Base-by-base conservation (phyloP, 2,329 filamentous ascomycete genomes). In the Biscogniauxia mediterranea region DNA sequence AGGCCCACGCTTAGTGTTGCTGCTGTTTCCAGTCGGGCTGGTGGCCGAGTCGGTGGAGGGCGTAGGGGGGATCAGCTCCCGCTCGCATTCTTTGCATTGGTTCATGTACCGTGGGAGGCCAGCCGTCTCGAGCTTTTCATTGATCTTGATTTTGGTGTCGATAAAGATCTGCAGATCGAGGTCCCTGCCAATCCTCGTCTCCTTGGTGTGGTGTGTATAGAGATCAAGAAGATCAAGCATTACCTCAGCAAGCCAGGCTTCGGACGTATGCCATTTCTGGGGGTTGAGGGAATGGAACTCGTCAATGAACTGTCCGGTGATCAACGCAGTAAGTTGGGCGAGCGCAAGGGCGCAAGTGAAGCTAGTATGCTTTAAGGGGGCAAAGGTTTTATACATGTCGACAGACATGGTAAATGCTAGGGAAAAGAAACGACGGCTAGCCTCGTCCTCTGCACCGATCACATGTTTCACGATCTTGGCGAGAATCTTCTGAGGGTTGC, bases 311-410 rank as follows among this genome's bases (percentile, higher is more conserved):
- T 81, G 79, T 55, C 83, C 83, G 38, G 85, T 81, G 59, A 97
- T 77, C 25, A 91, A 83, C 0, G 89, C 86, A 0, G 93, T 89
- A 42, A 98, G 84, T 76, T 97, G 93, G 11, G 96, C 79, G 66
- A 92, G 86, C 9, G 90, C 89, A 70, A 96, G 85, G 0, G 91
- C 92, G 83, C 97, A 89, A 15, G 92, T 90, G n/a, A 90, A 86
- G 0, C 91, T 91, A 0, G 89, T 91, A 70, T 96, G 92, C 79
- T 98, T 98, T 61, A 98, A 82, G 8, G 93, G 93, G 0, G 92
- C 89, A 75, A 95, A 96, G 0, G 95, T 99, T 72, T 93, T 92
- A 78, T 97, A 97, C 54, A 97, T 80, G 76, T 99, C 95, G 57
- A 94, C 85, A 54, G 89, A 90, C 73, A 98, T 90, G 64, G 89